Evolutionary conservation across 495 filamentous ascomycete species (phyloP).

Genomic region (Aspergillus incahuasiensis): DNA sequence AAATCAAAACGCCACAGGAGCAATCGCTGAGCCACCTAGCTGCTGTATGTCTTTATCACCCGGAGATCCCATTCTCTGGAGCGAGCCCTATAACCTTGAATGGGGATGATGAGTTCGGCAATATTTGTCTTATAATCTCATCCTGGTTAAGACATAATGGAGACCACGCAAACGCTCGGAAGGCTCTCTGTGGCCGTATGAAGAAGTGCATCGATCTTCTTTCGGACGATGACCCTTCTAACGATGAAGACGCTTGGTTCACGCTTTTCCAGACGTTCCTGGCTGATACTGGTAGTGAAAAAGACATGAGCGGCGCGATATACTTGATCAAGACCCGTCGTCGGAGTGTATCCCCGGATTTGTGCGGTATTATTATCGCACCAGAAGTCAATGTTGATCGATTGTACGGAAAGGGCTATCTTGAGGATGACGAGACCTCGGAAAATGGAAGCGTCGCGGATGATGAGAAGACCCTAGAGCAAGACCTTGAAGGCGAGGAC

Average conservation of each 20-base stretch:
- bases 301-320: background rate
- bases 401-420: background rate
- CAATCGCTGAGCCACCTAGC: background rate
- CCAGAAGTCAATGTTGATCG: background rate
- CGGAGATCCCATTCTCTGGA: background rate
- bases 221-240: conserved; percentile 6
- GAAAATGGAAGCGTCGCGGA: no score
- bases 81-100: background rate
- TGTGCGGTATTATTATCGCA: no score
- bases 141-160: background rate
- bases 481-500: background rate
- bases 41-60: conserved; percentile 1
- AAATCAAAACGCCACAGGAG: background rate
- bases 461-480: no score
- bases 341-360: no score
- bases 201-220: conserved; percentile 7
- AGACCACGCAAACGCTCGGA: background rate
- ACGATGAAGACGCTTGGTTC: conserved; percentile 1
- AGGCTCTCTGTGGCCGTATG: conserved; percentile 7
- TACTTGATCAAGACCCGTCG: background rate
- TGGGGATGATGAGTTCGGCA: background rate
- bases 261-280: conserved; percentile 9
- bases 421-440: background rate
- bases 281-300: conserved; percentile 1
- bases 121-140: background rate